Conservation (phyloP, 176 grass and related monocot species). For the Aegilops longissima region DNA sequence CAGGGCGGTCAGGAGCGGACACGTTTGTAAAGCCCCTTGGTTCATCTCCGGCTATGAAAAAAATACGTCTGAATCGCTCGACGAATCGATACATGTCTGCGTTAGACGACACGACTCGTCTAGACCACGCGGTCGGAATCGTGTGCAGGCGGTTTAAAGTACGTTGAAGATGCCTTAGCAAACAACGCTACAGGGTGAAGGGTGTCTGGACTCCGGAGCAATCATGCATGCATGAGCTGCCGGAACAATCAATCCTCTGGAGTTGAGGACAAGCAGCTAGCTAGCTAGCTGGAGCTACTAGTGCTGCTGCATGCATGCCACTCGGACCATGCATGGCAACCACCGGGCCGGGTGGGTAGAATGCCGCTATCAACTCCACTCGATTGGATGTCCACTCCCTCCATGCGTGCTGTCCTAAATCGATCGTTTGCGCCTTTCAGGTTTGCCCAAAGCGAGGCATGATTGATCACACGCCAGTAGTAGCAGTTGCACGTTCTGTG, state of each 20-base stretch:
- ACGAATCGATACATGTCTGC: too few relatives aligned
- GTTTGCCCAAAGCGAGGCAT: neutral
- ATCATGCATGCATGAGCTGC: neutral
- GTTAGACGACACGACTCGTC: too few relatives aligned
- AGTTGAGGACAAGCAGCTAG: neutral
- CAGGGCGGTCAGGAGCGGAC: too few relatives aligned
- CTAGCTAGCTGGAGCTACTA: neutral
- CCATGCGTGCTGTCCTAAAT: neutral
- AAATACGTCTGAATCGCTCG: too few relatives aligned
- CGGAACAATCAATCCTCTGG: neutral
- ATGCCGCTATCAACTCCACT: constrained; percentile 14
- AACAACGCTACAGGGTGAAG: too few relatives aligned
- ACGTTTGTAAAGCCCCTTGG: too few relatives aligned
- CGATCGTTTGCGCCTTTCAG: neutral
- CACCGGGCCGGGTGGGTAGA: constrained; percentile 28
- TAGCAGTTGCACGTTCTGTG: neutral
- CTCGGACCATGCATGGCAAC: neutral
- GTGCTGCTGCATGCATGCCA: neutral
- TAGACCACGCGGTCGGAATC: too few relatives aligned
- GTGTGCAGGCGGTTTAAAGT: too few relatives aligned
- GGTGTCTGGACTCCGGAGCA: neutral
- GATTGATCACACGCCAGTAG: neutral
- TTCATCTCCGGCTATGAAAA: too few relatives aligned
- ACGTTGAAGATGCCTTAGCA: too few relatives aligned
- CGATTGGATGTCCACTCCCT: neutral